Conservation (phyloP, 129 eudicot genomes). For the Escallonia herrerae region DNA sequence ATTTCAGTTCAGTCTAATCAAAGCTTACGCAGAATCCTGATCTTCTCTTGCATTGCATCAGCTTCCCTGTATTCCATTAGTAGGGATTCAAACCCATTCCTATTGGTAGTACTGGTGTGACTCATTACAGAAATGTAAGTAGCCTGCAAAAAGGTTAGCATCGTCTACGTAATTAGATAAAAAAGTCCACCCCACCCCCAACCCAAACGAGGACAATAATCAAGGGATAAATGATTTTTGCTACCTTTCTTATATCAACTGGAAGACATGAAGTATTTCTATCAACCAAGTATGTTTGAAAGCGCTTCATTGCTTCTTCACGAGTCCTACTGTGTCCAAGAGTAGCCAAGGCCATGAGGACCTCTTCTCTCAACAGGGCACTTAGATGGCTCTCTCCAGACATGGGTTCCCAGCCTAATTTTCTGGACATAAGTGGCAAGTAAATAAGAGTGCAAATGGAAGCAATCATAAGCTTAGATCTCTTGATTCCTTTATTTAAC, state of each 20-base stretch:
- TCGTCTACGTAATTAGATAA: too few species aligned
- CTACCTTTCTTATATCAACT: constrained; percentile 39
- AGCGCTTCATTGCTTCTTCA: constrained; percentile 38
- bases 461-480: neutral
- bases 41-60: constrained; percentile 36
- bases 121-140: constrained; percentile 36
- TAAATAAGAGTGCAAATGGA: neutral
- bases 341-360: constrained; percentile 36
- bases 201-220: neutral
- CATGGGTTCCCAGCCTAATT: constrained; percentile 36
- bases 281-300: constrained; percentile 29
- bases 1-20: neutral
- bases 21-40: constrained; percentile 37
- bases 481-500: neutral
- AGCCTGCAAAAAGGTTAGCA: constrained; percentile 20
- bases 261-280: constrained; percentile 30
- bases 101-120: constrained; percentile 25
- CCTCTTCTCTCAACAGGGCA: constrained; percentile 42
- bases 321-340: constrained; percentile 37
- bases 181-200: neutral
- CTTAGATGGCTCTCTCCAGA: constrained; percentile 38
- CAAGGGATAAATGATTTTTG: neutral
- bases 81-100: constrained; percentile 33
- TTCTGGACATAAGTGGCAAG: constrained; percentile 22
- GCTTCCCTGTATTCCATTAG: constrained; percentile 37